Evolutionary conservation across 805 yeast genomes (phyloP), one percentile per base, ranked within the genome.

Genomic region (Starmera dryadoides): DNA sequence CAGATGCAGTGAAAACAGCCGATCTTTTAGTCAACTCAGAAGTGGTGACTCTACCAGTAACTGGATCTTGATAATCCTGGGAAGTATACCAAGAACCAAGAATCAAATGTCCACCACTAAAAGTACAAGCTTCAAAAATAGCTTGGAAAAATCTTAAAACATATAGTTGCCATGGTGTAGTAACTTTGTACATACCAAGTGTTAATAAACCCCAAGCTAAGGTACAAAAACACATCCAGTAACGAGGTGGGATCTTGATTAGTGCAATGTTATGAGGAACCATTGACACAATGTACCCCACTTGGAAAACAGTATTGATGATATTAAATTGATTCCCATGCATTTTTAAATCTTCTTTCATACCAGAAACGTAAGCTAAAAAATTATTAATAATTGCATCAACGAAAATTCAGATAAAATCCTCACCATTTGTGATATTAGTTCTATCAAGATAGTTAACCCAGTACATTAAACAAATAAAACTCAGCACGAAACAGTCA

Each of bases 61-160:
- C 40, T 14, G 42, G 44, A 22, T 52, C 48, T 6, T 52, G 42
- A n/a, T 36, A 34, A 26, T 58, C 60, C 30, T 63, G 66, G 4
- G 55, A 45, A 38, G 69, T 73, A 42, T 69, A 75, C 77, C 79
- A 77, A n/a, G 69, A 59, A 6, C 79, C 79, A 36, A 77, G 46
- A 33, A 77, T 66, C 39, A 73, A 59, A 51, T 77, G 82, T 23
- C 74, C 66, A 4, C 80, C 81, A 2, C 68, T 55, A 45, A 69
- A 78, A 0, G 82, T 74, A 33, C 76, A 69, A 32, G 79, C 66
- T 53, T 80, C 86, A 49, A 77, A 76, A 7, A 75, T 49, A 4
- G 79, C 86, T 45, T 73, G 75, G 48, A 80, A 73, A 48, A 80
- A 79, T 38, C 86, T 60, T 18, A 79, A 63, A 1, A 61, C 81